Percentiles rank a stretch among this genome's conserved stretches.
Conservation (phyloP, 2,329 filamentous ascomycete genomes). For the Plectosphaerella cucumerina region DNA sequence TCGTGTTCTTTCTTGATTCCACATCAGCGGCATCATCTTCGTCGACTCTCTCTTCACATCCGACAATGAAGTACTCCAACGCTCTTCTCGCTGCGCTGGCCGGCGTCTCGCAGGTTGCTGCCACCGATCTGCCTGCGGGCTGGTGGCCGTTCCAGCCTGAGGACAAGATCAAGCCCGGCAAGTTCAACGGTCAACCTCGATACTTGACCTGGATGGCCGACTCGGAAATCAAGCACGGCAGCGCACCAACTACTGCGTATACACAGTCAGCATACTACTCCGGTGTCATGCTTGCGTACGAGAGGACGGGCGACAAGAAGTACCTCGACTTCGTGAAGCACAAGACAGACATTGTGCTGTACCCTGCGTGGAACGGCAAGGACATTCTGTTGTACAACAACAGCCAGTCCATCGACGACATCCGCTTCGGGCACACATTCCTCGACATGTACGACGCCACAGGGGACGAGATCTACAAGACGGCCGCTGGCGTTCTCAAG, state of each 20-base stretch:
- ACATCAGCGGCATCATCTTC: not conserved
- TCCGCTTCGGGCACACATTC: conserved; percentile 12
- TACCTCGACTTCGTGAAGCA: conserved; percentile 20
- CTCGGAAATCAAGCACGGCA: conserved; percentile 20
- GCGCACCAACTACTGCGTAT: conserved; percentile 19
- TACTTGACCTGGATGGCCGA: conserved; percentile 22
- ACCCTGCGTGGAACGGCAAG: conserved; percentile 15
- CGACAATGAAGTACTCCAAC: not conserved
- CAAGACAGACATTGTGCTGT: conserved; percentile 15
- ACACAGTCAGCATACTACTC: conserved; percentile 22
- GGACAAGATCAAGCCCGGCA: conserved; percentile 8
- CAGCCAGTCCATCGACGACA: conserved; percentile 13
- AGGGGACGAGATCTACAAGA: conserved; percentile 11
- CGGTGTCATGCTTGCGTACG: conserved; percentile 15
- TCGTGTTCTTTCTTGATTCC: not conserved
- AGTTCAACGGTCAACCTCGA: conserved; percentile 7
- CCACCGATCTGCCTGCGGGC: conserved; percentile 8
- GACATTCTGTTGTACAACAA: conserved; percentile 11
- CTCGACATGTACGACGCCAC: conserved; percentile 9
- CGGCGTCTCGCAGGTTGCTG: conserved; percentile 3
- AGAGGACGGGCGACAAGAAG: conserved; percentile 15
- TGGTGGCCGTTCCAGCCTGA: conserved; percentile 10
- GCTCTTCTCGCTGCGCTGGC: not conserved
- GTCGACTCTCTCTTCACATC: not conserved
- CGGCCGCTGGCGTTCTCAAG: conserved; percentile 6